These are phyloP conservation scores for Mycena leptocephala DNA, from an alignment of 768 basidiomycete genomes.

Conservation along the genomic window DNA sequence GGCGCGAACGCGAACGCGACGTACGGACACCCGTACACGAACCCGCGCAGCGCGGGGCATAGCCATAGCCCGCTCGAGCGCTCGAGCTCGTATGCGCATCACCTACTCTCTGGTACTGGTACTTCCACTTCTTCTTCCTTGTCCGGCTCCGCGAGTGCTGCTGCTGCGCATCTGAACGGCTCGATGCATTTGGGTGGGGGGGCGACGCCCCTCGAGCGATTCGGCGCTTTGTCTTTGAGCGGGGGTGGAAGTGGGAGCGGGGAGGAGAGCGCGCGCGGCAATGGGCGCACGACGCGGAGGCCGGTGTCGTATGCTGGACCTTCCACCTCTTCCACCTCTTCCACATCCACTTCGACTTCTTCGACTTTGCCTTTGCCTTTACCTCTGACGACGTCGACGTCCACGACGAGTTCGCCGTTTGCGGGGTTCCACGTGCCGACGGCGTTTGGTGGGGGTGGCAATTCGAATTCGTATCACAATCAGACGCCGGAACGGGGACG, in stretches of 20 bases:
- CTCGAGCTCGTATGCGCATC: too few relatives aligned
- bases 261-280: background rate
- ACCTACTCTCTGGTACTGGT: too few relatives aligned
- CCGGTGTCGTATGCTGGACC: constrained; percentile 32
- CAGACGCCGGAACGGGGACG: background rate
- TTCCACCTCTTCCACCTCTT: background rate
- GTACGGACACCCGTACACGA: too few relatives aligned
- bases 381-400: too few relatives aligned
- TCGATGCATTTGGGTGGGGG: background rate
- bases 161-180: background rate
- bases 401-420: background rate
- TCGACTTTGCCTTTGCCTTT: too few relatives aligned
- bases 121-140: too few relatives aligned
- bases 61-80: too few relatives aligned
- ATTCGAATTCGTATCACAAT: too few relatives aligned
- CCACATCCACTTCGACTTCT: too few relatives aligned
- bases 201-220: constrained; percentile 30
- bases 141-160: background rate
- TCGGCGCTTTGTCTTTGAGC: constrained; percentile 30
- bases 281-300: too few relatives aligned
- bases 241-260: too few relatives aligned
- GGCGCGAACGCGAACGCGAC: background rate
- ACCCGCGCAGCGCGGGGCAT: too few relatives aligned
- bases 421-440: background rate
- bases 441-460: background rate